Percentiles rank a stretch among this genome's conserved stretches.
Evolutionary conservation across 2,329 filamentous ascomycete genomes (phyloP).

Genomic region (Venturia aucupariae): DNA sequence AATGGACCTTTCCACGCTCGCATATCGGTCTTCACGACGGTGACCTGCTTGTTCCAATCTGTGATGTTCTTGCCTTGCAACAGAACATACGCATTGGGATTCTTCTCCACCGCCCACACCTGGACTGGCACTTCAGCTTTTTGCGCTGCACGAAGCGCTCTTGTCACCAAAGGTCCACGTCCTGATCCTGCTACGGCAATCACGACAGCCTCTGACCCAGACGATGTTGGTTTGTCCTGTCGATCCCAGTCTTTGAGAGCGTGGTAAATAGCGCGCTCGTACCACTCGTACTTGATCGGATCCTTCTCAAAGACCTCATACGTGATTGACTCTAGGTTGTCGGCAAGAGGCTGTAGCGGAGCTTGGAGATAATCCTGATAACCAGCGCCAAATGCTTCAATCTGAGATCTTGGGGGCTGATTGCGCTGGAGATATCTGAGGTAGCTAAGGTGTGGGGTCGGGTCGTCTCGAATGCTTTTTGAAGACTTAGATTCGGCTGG

Average conservation of each 20-base stretch:
- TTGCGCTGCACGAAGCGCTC: conserved; percentile 72
- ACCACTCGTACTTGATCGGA: conserved; percentile 95
- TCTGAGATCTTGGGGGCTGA: conserved; percentile 55
- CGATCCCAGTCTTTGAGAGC: conserved; percentile 72
- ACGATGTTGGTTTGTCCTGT: conserved; percentile 64
- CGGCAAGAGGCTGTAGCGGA: conserved; percentile 84
- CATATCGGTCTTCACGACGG: conserved; percentile 94
- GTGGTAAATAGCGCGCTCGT: conserved; percentile 73
- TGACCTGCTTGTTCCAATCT: conserved; percentile 70
- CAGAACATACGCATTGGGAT: conserved; percentile 93
- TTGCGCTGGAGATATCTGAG: conserved; percentile 74
- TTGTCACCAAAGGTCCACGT: conserved; percentile 81
- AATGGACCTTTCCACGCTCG: conserved; percentile 83
- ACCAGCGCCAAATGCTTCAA: conserved; percentile 59
- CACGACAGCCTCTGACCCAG: conserved; percentile 59
- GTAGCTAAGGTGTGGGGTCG: conserved; percentile 65
- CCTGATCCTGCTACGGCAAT: conserved; percentile 91
- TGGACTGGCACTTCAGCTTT: conserved; percentile 68
- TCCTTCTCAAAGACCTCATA: conserved; percentile 99
- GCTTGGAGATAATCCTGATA: conserved; percentile 95
- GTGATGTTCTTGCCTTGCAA: conserved; percentile 76
- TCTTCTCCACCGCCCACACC: conserved; percentile 93
- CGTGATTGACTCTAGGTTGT: conserved; percentile 93
- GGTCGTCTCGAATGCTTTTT: conserved; percentile 43
- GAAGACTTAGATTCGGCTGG: conserved; percentile 19